phyloP scores from a whole-genome alignment of 139 green algal species.

The Picochlorum sp. region DNA sequence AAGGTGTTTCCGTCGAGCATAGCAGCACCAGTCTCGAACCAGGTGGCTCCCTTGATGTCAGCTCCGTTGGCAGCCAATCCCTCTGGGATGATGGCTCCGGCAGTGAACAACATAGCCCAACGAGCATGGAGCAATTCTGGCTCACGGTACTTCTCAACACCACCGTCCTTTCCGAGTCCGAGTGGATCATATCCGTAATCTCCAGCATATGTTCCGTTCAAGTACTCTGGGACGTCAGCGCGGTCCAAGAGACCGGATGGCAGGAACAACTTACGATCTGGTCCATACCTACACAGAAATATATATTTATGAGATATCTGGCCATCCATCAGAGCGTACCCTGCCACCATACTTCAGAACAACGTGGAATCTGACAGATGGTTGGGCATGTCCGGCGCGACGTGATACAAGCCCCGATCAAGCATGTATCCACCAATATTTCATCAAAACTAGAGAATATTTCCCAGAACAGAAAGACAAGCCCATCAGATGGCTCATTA shows the following conservation, averaged over 20 bases:
- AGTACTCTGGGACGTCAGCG: slow-evolving; percentile 70
- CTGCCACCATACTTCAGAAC: not conserved
- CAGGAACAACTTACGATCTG: slow-evolving; percentile 74
- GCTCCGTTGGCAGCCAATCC: slow-evolving; percentile 83
- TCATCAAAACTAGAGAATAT: no score
- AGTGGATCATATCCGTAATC: slow-evolving; percentile 93
- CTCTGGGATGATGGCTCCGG: slow-evolving; percentile 94
- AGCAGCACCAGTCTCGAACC: slow-evolving; percentile 88
- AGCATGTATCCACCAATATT: no score
- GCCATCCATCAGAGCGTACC: not conserved
- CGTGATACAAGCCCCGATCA: not conserved
- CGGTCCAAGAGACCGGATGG: slow-evolving; percentile 73
- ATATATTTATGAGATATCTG: not conserved
- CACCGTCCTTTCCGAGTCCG: slow-evolving; percentile 79
- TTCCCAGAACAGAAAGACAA: no score
- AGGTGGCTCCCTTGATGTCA: slow-evolving; percentile 75
- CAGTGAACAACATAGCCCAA: slow-evolving; percentile 96
- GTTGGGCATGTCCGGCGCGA: not conserved
- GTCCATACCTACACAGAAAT: slow-evolving; percentile 42
- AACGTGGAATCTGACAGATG: not conserved
- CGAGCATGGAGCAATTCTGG: slow-evolving; percentile 91
- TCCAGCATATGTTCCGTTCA: slow-evolving; percentile 79
- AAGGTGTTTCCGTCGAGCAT: slow-evolving; percentile 90
- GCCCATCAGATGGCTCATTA: no score
- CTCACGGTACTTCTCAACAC: slow-evolving; percentile 77